phyloP scores from a whole-genome alignment of 192 early-diverging fungal species.

The Dissophora ornata region DNA sequence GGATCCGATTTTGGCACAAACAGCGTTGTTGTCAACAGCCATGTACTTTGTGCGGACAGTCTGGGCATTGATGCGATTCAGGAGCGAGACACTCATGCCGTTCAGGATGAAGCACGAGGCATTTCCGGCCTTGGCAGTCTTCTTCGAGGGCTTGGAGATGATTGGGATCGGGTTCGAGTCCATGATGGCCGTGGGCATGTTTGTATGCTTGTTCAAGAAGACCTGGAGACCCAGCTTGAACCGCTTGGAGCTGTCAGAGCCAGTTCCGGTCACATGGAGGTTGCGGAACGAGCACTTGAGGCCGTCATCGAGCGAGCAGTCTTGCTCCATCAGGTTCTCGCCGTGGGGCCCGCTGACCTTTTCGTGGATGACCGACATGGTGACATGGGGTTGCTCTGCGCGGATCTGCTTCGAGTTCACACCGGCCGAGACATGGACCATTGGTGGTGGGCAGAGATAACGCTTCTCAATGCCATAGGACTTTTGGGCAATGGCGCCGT shows the following conservation, averaged over 20 bases:
- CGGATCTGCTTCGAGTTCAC: conserved; percentile 59
- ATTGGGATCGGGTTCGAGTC: conserved; percentile 83
- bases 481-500: conserved; percentile 90
- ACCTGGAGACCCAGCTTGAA: conserved; percentile 77
- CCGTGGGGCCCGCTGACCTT: conserved; percentile 64
- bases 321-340: conserved; percentile 56
- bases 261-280: conserved; percentile 80
- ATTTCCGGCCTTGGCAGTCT: conserved; percentile 86
- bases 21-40: conserved; percentile 66
- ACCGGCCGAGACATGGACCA: conserved; percentile 67
- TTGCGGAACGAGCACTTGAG: conserved; percentile 76
- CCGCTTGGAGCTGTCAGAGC: conserved; percentile 77
- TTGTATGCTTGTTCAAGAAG: conserved; percentile 56
- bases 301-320: conserved; percentile 61
- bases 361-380: conserved; percentile 73
- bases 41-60: conserved; percentile 90
- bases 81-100: conserved; percentile 83
- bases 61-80: conserved; percentile 93
- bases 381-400: conserved; percentile 63
- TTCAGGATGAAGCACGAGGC: conserved; percentile 79
- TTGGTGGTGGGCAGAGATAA: conserved; percentile 82
- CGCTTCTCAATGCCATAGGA: conserved; percentile 95
- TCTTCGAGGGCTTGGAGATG: conserved; percentile 95
- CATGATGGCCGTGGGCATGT: conserved; percentile 68
- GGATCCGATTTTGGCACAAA: conserved; percentile 71